phyloP scores from a whole-genome alignment of 2,329 filamentous ascomycete genomes.

The Neofusicoccum parvum region DNA sequence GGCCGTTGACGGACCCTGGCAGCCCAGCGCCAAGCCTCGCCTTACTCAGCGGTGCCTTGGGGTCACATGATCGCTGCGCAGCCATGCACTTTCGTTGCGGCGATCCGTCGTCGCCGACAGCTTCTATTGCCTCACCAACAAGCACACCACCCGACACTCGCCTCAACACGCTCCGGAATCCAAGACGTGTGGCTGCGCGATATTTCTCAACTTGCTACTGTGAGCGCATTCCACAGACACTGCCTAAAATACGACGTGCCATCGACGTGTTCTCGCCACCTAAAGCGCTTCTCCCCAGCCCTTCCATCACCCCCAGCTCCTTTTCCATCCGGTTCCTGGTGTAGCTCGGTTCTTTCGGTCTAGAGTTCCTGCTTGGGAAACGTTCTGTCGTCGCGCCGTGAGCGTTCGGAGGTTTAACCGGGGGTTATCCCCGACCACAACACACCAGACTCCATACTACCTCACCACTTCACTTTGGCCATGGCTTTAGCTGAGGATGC shows the following conservation, averaged over 20 bases:
- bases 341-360: background rate
- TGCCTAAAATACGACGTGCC: background rate
- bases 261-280: background rate
- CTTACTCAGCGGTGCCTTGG: background rate
- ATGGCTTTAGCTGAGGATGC: slow-evolving; percentile 58
- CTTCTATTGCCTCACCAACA: background rate
- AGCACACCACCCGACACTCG: background rate
- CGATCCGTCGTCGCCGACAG: slow-evolving; percentile 1
- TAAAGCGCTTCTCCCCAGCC: background rate
- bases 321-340: background rate
- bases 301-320: background rate
- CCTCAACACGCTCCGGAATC: background rate
- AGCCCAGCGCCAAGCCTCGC: background rate
- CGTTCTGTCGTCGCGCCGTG: background rate
- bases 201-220: too few relatives aligned
- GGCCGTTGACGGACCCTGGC: background rate
- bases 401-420: background rate
- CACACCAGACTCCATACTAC: background rate
- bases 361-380: background rate
- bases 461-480: background rate
- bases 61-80: background rate
- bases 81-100: background rate
- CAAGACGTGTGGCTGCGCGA: too few relatives aligned
- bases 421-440: background rate
- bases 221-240: too few relatives aligned